Conservation (phyloP, 2,329 filamentous ascomycete species). For the Penicillium sp. region DNA sequence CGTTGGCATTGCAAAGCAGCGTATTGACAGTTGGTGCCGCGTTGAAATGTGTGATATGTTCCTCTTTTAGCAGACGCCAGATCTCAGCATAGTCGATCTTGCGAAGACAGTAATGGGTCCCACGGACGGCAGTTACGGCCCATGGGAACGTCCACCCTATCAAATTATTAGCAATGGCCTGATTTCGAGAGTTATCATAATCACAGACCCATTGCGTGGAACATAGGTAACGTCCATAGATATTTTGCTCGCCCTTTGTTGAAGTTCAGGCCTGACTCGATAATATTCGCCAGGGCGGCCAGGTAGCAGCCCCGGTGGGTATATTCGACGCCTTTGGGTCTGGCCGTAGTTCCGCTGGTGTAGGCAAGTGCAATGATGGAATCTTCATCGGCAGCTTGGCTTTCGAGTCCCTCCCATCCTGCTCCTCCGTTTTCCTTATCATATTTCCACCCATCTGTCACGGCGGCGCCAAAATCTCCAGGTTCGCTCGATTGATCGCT, state of each 20-base stretch:
- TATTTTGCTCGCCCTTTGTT: slow-evolving; percentile 70
- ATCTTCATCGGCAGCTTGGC: slow-evolving; percentile 71
- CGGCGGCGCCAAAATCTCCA: slow-evolving; percentile 77
- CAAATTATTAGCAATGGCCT: background rate
- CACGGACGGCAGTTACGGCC: slow-evolving; percentile 87
- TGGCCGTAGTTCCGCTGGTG: slow-evolving; percentile 87
- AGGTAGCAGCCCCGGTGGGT: slow-evolving; percentile 87
- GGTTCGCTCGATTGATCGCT: slow-evolving; percentile 70
- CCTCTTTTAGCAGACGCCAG: slow-evolving; percentile 81
- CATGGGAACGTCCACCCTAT: slow-evolving; percentile 79
- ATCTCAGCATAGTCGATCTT: slow-evolving; percentile 95
- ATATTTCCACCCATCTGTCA: slow-evolving; percentile 73
- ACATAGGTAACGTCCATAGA: slow-evolving; percentile 91
- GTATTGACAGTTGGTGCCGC: slow-evolving; percentile 97
- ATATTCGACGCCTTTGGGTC: slow-evolving; percentile 88
- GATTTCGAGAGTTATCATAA: background rate
- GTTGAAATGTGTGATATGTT: slow-evolving; percentile 90
- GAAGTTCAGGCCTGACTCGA: slow-evolving; percentile 81
- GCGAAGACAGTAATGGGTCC: slow-evolving; percentile 90
- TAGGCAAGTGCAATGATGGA: slow-evolving; percentile 83
- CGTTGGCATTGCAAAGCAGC: slow-evolving; percentile 73
- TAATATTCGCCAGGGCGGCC: slow-evolving; percentile 76
- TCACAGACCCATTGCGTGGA: slow-evolving; percentile 57
- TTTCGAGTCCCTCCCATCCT: slow-evolving; percentile 75
- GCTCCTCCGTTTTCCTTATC: slow-evolving; percentile 64